Evolutionary conservation across 2,329 filamentous ascomycete genomes (phyloP).

Genomic region (Leptographium wingfieldii): DNA sequence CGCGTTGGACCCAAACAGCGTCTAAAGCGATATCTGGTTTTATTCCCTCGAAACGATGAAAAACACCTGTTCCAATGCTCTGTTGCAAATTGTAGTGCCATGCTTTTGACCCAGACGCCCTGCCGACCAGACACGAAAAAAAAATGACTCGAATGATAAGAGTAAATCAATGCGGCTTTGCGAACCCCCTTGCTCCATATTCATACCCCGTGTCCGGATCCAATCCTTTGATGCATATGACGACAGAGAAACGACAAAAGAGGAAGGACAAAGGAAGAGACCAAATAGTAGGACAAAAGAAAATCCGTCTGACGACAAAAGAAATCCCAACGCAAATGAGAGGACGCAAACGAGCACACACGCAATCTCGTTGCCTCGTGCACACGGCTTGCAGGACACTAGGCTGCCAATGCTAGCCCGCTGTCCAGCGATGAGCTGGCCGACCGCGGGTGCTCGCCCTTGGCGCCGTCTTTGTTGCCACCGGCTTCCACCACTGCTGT

Average conservation of each 20-base stretch:
- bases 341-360: background rate
- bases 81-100: background rate
- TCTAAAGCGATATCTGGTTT: background rate
- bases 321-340: background rate
- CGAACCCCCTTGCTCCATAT: background rate
- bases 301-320: background rate
- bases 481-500: background rate
- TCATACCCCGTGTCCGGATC: background rate
- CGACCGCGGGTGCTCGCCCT: slow-evolving; percentile 3
- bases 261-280: background rate
- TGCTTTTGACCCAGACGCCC: background rate
- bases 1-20: background rate
- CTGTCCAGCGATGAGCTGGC: slow-evolving; percentile 16
- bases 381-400: background rate
- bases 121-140: background rate
- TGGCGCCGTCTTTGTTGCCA: background rate
- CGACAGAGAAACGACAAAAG: background rate
- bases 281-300: background rate
- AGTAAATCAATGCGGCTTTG: background rate
- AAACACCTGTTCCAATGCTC: background rate
- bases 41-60: background rate
- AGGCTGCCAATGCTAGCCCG: slow-evolving; percentile 15
- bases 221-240: background rate
- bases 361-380: background rate
- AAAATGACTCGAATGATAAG: background rate